Evolutionary conservation across 169 alveolate species (phyloP), one percentile per base, ranked within the genome.

Genomic region (Babesia bovis): DNA sequence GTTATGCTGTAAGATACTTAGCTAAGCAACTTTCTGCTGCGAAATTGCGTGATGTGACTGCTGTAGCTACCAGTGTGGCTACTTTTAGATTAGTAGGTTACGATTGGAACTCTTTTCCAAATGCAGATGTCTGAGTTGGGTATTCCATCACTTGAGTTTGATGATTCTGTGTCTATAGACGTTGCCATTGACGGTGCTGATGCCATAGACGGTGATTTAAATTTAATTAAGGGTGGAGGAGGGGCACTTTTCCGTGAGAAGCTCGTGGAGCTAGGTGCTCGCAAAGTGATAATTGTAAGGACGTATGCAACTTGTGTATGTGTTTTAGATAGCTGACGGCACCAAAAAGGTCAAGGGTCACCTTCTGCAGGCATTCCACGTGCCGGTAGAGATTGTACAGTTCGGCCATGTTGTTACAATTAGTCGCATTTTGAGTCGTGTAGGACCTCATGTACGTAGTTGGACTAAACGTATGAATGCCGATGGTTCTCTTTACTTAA

Each of bases 171-270:
- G 6, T 17, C 26, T 15, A 81, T 91, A 19, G 94, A 90, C 52
- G 87, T 91, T 19, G 90, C 94, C 9, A 82, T 91, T 19, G 96
- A 91, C 59, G 96, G 96, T 0, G 93, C 96, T 0, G 96, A 91
- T 60, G 94, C 92, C 42, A 84, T 90, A 32, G 93, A 89, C 55
- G 23, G 59, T 33, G 28, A 89, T 19, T 63, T 91, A 51, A 84
- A 79, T 66, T 73, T 91, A 21, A 76, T 91, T 25, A 91, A 91
- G 79, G 96, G 96, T 7, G 84, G 95, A 0, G 96, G 96, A 0
- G 96, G 96, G 19, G 96, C 96, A 23, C 66, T 90, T 21, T 85
- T 91, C 70, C 83, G 94, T 44, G 96, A 91, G 66, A 89, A 87
- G 74, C 66, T 90, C 59, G 91, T 90, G 12, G 95, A 89, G 42